These are phyloP conservation scores for Xylaria intraflava DNA, from an alignment of 495 filamentous ascomycete species.

Conservation along the genomic window DNA sequence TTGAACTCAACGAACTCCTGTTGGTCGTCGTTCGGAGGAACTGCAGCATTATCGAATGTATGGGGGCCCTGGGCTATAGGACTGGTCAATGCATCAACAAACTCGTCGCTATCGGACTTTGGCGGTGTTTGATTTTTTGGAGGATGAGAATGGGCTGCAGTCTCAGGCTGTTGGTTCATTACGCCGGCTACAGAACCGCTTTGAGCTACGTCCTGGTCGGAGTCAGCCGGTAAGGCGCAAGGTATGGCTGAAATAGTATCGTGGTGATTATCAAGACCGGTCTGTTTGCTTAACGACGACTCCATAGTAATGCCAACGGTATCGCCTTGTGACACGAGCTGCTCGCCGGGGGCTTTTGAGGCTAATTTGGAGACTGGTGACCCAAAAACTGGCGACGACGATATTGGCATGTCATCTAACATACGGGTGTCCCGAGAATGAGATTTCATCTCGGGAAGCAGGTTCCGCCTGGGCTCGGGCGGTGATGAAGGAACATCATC, in stretches of 20 bases:
- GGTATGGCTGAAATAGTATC: neutral
- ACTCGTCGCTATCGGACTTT: conserved; percentile 34
- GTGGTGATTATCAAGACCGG: neutral
- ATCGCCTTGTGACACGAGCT: conserved; percentile 8
- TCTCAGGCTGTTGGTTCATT: conserved; percentile 8
- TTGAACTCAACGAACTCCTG: conserved; percentile 4
- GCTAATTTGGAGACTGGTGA: conserved; percentile 28
- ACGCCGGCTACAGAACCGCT: neutral
- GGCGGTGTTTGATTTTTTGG: conserved; percentile 24
- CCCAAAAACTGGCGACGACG: conserved; percentile 41
- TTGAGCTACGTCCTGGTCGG: neutral
- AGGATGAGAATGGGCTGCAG: conserved; percentile 2
- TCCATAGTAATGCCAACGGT: conserved; percentile 9
- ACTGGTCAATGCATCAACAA: conserved; percentile 42
- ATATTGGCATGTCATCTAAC: conserved; percentile 40
- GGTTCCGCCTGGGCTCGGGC: conserved; percentile 39
- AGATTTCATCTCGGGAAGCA: conserved; percentile 41
- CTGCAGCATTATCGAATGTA: conserved; percentile 3
- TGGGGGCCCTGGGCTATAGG: conserved; percentile 14
- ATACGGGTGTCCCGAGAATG: conserved; percentile 32
- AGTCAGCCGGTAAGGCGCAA: neutral
- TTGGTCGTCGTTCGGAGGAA: neutral
- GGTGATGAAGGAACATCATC: conserved; percentile 49
- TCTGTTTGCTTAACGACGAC: neutral
- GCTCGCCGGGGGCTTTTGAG: conserved; percentile 8